Base-by-base conservation (phyloP, 108 stramenopile species). In the Fragilariopsis cylindrus region DNA sequence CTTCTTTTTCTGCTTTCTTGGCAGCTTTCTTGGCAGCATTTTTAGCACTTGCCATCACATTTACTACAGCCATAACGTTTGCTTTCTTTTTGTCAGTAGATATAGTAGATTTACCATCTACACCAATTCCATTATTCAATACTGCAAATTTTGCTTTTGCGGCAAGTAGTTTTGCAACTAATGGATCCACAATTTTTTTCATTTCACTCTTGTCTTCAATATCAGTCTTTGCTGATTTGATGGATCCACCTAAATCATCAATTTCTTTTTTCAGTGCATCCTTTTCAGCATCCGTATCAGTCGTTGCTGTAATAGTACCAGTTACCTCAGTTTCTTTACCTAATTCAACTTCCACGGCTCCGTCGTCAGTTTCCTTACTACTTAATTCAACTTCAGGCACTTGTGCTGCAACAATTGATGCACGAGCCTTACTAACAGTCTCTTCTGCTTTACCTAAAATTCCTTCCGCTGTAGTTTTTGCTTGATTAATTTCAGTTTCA, bases 1-100 rank as follows among this genome's bases (percentile, higher is more conserved):
- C 96, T 53, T 87, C 84, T 65, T 88, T 89, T 55, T 90, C 93
- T 3, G 90, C 96, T 76, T 95, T 92, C 76, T 96, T 97, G 13
- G 88, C 86, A 39, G 90, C 90, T 80, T 93, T 96, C 81, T 95
- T 95, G 60, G 78, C 78, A 7, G 66, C 75, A 41, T 60, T 73
- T 40, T 78, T 71, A 43, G 76, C 49, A 0, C 2, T 2, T 42
- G 54, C 73, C 2, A 53, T 53, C 7, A 43, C 43, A 50, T 72
- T 79, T 3, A 65, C 75, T 11, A 55, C 70, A 48, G 60, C 77
- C 2, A 62, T 73, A 72, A 80, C 80, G 12, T 73, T 73, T 54
- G 79, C 84, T 81, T 91, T 87, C 86, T 95, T 92, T 69, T 92
- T 95, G 40, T 71, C 83, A 80, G 81, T 82, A 41, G 83, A 81